phyloP scores from a whole-genome alignment of 2,329 filamentous ascomycete genomes.

The Penicillium digitatum region DNA sequence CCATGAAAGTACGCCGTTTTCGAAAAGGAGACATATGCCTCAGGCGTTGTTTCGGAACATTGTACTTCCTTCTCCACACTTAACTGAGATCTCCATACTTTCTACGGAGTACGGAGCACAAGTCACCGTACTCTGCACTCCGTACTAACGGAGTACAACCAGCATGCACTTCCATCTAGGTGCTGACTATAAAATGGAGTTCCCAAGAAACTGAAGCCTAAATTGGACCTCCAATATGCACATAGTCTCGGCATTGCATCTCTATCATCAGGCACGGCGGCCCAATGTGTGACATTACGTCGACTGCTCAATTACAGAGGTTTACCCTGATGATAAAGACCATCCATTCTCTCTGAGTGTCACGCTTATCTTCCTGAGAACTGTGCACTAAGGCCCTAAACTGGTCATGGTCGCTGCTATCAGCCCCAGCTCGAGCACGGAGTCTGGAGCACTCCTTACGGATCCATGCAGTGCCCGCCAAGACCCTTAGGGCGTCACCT shows the following conservation, averaged over 20 bases:
- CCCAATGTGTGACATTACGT: slow-evolving; percentile 74
- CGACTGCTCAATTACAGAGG: background rate
- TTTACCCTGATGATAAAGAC: background rate
- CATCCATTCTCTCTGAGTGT: slow-evolving; percentile 37
- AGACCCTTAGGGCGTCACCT: slow-evolving; percentile 98
- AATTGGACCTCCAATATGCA: background rate
- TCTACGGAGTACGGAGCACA: no score
- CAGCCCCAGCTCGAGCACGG: slow-evolving; percentile 95
- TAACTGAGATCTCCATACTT: background rate
- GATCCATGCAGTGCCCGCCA: slow-evolving; percentile 73
- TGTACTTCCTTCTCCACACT: slow-evolving; percentile 5
- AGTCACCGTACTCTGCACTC: background rate
- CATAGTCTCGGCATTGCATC: background rate
- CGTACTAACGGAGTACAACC: no score
- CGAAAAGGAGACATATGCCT: background rate
- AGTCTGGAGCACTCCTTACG: slow-evolving; percentile 58
- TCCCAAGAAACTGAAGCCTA: background rate
- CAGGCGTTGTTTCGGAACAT: background rate
- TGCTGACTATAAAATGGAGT: background rate
- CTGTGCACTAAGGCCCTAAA: background rate
- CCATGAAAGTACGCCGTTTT: background rate
- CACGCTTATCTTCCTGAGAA: background rate
- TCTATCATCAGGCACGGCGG: slow-evolving; percentile 69
- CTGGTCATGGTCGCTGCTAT: slow-evolving; percentile 65
- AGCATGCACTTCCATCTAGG: no score